Base-by-base conservation (phyloP, 129 eudicot species). In the Lactuca saligna region DNA sequence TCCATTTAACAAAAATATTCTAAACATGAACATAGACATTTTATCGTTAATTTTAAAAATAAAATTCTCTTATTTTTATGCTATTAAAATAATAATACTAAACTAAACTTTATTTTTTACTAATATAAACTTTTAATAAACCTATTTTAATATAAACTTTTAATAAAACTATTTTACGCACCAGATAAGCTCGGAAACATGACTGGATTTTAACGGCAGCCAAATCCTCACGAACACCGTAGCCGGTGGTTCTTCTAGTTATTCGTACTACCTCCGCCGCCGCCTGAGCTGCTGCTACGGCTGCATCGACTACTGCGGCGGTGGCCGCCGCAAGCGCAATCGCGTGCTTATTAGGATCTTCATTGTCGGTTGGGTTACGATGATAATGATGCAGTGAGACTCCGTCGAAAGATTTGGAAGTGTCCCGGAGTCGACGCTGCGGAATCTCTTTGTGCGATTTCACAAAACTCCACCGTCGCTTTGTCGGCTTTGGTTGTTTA, bases 141-240 rank as follows among this genome's bases (percentile, higher is more conserved):
- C 25, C 25, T 20, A 20, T 20, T 20, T 20, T 20, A 20, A 20
- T 20, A 42, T 3, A 34, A 34, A 34, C 38, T 35, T 35, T 35
- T 35, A 35, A 35, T 35, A 35, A 35, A 35, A 35, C 6, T 35
- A 35, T 29, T 50, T 70, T 34, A 68, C 64, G 39, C 17, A 93
- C 98, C 97, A 93, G 59, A 76, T 89, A 89, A 12, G 88, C 92
- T 7, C 98, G 88, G 50, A 89, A 93, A 66, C 63, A 71, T 8
- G 97, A 86, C 74, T 93, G 98, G 14, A 93, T 82, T 60, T 61
- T 78, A 65, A 93, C 84, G 61, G 92, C 98, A 44, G 95, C 92
- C 76, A 74, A 39, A 15, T 73, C 71, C n/a, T 70, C 80, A 3
- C 83, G 75, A 44, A 13, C 63, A 59, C 82, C 76, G 29, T 62